Evolutionary conservation across 495 filamentous ascomycete genomes (phyloP).

Genomic region (Tuber aestivum): DNA sequence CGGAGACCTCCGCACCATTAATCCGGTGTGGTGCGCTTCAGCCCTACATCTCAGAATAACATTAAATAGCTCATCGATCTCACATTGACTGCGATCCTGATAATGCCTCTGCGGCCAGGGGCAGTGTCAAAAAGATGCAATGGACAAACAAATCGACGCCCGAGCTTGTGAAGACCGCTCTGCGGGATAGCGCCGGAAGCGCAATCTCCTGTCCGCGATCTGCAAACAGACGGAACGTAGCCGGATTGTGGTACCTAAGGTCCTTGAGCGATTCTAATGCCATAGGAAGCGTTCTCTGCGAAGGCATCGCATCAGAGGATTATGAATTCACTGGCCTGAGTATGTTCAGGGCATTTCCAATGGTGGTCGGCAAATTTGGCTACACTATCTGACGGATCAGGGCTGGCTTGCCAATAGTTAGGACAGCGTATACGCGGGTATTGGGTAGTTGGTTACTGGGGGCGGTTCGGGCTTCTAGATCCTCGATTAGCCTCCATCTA

Average conservation of each 20-base stretch:
- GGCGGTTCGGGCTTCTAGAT: conserved; percentile 38
- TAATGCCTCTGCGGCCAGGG: conserved; percentile 8
- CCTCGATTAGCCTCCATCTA: conserved; percentile 12
- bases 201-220: conserved; percentile 20
- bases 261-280: conserved; percentile 35
- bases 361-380: conserved; percentile 35
- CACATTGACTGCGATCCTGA: background rate
- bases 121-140: conserved; percentile 32
- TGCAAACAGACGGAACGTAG: conserved; percentile 39
- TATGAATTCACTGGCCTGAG: background rate
- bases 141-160: conserved; percentile 26
- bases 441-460: conserved; percentile 24
- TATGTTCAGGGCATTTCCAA: conserved; percentile 27
- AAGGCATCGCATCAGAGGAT: background rate
- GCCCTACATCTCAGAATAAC: conserved; percentile 19
- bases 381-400: conserved; percentile 37
- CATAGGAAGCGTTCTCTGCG: conserved; percentile 10
- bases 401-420: conserved; percentile 34
- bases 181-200: conserved; percentile 21
- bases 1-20: conserved; percentile 12
- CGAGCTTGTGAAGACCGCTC: conserved; percentile 8
- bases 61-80: conserved; percentile 26
- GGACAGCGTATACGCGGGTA: conserved; percentile 30
- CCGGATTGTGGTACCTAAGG: conserved; percentile 31
- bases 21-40: conserved; percentile 21